Conservation (phyloP, 2,329 filamentous ascomycete species). For the Penicillium sp. region DNA sequence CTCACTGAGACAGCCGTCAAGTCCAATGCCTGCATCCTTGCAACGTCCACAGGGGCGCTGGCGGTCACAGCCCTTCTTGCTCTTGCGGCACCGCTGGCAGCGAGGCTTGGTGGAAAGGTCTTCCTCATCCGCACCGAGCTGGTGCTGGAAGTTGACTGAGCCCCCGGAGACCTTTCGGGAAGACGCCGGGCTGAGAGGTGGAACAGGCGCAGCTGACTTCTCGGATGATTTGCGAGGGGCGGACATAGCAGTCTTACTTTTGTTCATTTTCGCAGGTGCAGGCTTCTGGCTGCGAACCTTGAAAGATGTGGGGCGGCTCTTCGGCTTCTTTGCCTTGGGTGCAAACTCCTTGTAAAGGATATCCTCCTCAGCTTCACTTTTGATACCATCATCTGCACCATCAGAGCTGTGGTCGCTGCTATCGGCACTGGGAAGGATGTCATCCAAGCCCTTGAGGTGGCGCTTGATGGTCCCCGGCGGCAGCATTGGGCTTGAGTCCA, state of each 20-base stretch:
- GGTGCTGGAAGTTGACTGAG: constrained; percentile 60
- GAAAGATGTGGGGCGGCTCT: constrained; percentile 43
- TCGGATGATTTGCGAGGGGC: constrained; percentile 38
- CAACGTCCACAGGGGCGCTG: constrained; percentile 93
- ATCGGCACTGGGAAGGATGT: constrained; percentile 56
- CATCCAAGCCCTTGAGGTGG: constrained; percentile 49
- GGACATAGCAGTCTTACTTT: constrained; percentile 36
- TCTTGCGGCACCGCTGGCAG: constrained; percentile 97
- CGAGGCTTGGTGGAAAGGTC: constrained; percentile 93
- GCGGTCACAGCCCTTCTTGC: constrained; percentile 97
- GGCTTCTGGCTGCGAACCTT: constrained; percentile 32
- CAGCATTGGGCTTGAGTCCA: constrained; percentile 43
- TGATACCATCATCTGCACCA: constrained; percentile 55
- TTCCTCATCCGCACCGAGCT: constrained; percentile 69
- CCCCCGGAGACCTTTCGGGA: constrained; percentile 57
- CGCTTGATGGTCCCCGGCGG: constrained; percentile 47
- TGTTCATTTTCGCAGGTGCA: constrained; percentile 26
- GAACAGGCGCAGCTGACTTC: constrained; percentile 29
- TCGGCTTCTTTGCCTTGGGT: constrained; percentile 53
- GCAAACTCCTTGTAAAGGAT: constrained; percentile 36
- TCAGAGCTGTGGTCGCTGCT: constrained; percentile 61
- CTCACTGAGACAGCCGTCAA: constrained; percentile 93
- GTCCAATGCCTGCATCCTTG: constrained; percentile 89
- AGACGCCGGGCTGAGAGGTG: constrained; percentile 43
- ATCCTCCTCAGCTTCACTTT: constrained; percentile 52